These are phyloP conservation scores for Zygoascus meyerae DNA, from an alignment of 1,139 yeast species.

Conservation along the genomic window DNA sequence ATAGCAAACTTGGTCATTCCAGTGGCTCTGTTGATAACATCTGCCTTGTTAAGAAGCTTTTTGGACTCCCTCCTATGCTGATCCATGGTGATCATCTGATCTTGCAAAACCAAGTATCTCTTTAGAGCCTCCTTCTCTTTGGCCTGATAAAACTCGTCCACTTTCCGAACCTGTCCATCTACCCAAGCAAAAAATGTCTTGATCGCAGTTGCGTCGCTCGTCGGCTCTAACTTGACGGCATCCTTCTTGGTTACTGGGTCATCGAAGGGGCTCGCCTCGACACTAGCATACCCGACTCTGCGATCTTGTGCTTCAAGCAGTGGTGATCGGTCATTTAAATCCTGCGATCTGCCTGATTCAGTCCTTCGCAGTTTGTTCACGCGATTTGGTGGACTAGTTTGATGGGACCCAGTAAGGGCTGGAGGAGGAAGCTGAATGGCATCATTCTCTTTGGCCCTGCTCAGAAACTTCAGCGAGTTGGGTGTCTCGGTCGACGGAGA, in stretches of 20 bases:
- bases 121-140: conserved; percentile 58
- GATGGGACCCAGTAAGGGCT: conserved; percentile 5
- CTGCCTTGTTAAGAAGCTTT: conserved; percentile 11
- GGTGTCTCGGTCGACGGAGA: conserved; percentile 9
- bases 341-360: conserved; percentile 10
- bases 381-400: neutral
- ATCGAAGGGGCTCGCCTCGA: neutral
- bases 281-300: neutral
- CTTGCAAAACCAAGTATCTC: conserved; percentile 57
- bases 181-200: conserved; percentile 56
- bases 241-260: too few species aligned
- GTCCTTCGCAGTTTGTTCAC: too few species aligned
- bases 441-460: neutral
- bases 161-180: conserved; percentile 51
- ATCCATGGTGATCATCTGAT: conserved; percentile 58
- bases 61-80: conserved; percentile 42
- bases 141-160: conserved; percentile 53
- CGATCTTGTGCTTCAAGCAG: conserved; percentile 17
- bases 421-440: conserved; percentile 11
- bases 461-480: neutral
- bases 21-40: conserved; percentile 22
- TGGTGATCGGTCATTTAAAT: conserved; percentile 30
- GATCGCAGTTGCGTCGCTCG: conserved; percentile 28
- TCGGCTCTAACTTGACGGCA: conserved; percentile 8
- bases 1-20: conserved; percentile 20